Base-by-base conservation (phyloP, 176 grass and related monocot genomes). In the Saccharum officinarum region DNA sequence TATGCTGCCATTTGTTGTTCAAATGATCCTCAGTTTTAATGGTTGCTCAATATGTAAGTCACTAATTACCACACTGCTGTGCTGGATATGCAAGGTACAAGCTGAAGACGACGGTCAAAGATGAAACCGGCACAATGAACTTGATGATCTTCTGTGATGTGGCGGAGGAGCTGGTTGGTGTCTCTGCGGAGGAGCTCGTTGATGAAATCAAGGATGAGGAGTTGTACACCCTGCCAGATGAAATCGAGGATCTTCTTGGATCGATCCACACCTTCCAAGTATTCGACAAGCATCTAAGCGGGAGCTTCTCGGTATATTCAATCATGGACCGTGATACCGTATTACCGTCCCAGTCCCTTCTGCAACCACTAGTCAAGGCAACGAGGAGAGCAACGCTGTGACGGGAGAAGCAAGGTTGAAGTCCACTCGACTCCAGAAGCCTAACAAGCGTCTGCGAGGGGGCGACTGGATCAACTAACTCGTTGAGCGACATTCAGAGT, bases 391-490 rank as follows among this genome's bases (percentile, higher is more conserved):
- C 52, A 41, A 7, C 12, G 20, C 6, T 76, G 16, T 3, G 7
- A 47, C 4, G 41, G 71, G 25, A 49, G 49, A 59, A 12, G 30
- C 31, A 77, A 59, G 74, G 31, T 23, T 22, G 31, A 15, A 39
- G 74, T 59, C 74, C 74, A 23, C 30, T 77, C 31, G 10, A 5
- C 33, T 77, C 50, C 33, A 36, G 75, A 77, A 40, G 11, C 75
- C 52, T 25, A 77, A 61, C 75, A 77, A 77, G 75, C 75, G 75
- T 61, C 75, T 77, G 75, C 75, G 75, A 77, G 75, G 75, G 75
- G 54, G 61, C 1, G 75, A 61, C 20, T 77, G 75, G 75, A 41
- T 41, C 54, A 77, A 77, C 52, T 61, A 40, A 61, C 34, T 40
- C 75, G 23, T 25, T 2, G 10, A 7, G 15, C 26, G 7, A 57